Percentiles rank a stretch among this genome's conserved stretches.
phyloP scores from a whole-genome alignment of 2,329 filamentous ascomycete species.

The Epichloe festucae region DNA sequence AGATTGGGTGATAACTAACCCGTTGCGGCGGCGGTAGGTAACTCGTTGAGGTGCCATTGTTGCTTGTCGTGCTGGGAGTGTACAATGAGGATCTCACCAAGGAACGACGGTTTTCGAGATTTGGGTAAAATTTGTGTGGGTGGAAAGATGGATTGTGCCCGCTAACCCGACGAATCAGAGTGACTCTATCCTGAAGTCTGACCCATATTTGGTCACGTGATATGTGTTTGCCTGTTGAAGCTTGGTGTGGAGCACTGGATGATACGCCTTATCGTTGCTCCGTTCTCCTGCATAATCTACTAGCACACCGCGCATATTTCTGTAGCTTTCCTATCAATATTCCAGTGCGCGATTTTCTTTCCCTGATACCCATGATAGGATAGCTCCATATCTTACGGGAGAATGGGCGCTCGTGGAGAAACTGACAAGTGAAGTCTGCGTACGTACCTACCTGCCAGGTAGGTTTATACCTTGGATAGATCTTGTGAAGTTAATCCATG shows the following conservation, averaged over 20 bases:
- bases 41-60: constrained; percentile 48
- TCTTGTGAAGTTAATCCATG: no score
- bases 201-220: not conserved
- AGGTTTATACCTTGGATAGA: no score
- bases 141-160: constrained; percentile 22
- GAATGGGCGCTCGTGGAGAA: no score
- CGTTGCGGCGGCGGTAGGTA: constrained; percentile 66
- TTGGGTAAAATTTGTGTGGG: constrained; percentile 32
- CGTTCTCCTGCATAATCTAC: no score
- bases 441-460: no score
- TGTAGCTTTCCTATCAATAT: no score
- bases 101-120: constrained; percentile 27
- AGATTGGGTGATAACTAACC: constrained; percentile 40
- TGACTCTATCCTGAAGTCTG: not conserved
- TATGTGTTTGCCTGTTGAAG: not conserved
- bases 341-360: no score
- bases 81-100: constrained; percentile 24
- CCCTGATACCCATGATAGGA: no score
- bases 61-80: constrained; percentile 28
- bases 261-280: no score
- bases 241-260: not conserved
- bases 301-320: no score
- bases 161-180: constrained; percentile 26
- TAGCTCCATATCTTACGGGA: no score
- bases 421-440: no score